A percentile compares a stretch with the other conserved stretches of the same genome.
These are phyloP conservation scores for Heritiera littoralis DNA, from an alignment of 345 rosid species.

Conservation along the genomic window DNA sequence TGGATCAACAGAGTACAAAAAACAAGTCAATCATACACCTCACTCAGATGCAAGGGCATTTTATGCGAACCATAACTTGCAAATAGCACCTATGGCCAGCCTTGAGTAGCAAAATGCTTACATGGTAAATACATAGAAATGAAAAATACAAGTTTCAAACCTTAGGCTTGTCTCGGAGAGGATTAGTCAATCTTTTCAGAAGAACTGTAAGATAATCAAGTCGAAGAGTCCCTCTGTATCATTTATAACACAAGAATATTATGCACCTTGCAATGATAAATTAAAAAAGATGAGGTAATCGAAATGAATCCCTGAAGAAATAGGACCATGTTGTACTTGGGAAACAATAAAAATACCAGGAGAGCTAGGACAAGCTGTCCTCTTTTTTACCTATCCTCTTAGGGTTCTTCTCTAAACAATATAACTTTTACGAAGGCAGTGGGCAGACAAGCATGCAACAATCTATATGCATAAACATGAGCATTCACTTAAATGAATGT, in stretches of 20 bases:
- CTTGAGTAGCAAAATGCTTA: background rate
- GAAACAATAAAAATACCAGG: background rate
- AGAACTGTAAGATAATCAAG: slow-evolving; percentile 71
- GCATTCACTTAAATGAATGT: background rate
- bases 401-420: background rate
- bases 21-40: background rate
- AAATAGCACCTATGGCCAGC: background rate
- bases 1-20: background rate
- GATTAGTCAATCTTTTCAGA: slow-evolving; percentile 70
- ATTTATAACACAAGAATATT: slow-evolving; percentile 21
- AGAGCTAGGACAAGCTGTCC: background rate
- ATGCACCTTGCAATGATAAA: slow-evolving; percentile 18
- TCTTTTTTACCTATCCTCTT: background rate
- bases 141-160: slow-evolving; percentile 35
- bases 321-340: background rate
- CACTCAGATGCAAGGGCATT: background rate
- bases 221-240: slow-evolving; percentile 70
- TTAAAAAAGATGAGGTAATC: background rate
- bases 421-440: background rate
- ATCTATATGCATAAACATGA: background rate
- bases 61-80: background rate
- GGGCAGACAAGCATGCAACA: background rate
- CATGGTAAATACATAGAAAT: background rate
- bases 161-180: slow-evolving; percentile 79
- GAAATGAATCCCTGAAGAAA: background rate